Evolutionary conservation across 2,329 filamentous ascomycete species (phyloP).

Genomic region (Beauveria sp.): DNA sequence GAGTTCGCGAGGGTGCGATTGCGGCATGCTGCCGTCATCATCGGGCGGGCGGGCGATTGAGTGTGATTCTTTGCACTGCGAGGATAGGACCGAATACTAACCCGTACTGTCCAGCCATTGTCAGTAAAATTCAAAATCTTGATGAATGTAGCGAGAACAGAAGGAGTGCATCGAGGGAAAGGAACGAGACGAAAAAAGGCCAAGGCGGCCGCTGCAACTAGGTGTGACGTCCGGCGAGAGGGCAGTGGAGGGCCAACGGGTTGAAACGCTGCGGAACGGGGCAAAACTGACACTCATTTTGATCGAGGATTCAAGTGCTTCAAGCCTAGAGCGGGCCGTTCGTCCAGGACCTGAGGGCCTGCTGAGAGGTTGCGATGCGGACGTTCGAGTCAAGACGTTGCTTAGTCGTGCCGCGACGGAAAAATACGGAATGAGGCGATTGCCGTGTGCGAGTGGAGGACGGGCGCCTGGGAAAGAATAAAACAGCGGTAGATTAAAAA

Average conservation of each 20-base stretch:
- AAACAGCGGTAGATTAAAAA: background rate
- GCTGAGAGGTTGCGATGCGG: background rate
- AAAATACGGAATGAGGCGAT: background rate
- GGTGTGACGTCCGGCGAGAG: background rate
- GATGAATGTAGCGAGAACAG: background rate
- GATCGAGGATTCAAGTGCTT: conserved; percentile 7
- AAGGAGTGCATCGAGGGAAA: conserved; percentile 11
- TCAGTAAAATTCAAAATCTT: conserved; percentile 18
- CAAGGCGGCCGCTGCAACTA: background rate
- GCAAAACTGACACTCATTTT: conserved; percentile 25
- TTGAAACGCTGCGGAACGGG: conserved; percentile 17
- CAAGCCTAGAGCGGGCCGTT: conserved; percentile 2
- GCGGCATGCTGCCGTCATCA: background rate
- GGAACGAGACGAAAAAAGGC: conserved; percentile 15
- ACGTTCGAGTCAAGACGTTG: background rate
- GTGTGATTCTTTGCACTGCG: background rate
- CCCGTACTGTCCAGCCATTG: conserved; percentile 42
- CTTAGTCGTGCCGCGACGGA: background rate
- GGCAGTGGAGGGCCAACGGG: conserved; percentile 10
- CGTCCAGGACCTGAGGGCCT: background rate
- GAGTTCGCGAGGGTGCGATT: background rate
- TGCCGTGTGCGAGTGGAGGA: background rate
- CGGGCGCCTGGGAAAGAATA: background rate
- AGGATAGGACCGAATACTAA: conserved; percentile 28
- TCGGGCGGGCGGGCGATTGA: background rate